phyloP scores from a whole-genome alignment of 108 stramenopile species.

The Conticribra weissflogii region DNA sequence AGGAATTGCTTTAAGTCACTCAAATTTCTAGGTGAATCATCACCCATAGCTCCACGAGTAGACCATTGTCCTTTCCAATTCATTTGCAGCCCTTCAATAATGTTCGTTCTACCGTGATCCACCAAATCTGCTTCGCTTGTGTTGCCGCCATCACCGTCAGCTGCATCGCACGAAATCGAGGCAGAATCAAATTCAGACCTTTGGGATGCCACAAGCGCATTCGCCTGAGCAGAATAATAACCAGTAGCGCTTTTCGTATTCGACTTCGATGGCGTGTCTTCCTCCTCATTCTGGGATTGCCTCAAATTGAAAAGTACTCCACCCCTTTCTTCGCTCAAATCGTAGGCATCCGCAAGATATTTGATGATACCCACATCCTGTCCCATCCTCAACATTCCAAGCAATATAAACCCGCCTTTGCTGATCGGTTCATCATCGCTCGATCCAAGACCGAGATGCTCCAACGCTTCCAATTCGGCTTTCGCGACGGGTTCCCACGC shows the following conservation, averaged over 20 bases:
- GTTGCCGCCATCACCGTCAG: neutral
- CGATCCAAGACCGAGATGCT: conserved; percentile 18
- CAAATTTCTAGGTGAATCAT: neutral
- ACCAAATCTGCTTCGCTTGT: neutral
- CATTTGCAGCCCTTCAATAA: neutral
- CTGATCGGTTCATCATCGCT: conserved; percentile 14
- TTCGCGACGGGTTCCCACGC: conserved; percentile 28
- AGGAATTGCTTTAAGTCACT: too few species aligned
- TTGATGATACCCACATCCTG: conserved; percentile 36
- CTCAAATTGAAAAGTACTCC: conserved; percentile 8
- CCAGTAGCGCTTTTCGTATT: neutral
- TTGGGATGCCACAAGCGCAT: conserved; percentile 1
- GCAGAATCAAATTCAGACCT: neutral
- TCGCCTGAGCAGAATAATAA: conserved; percentile 6
- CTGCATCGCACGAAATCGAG: neutral
- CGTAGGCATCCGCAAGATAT: conserved; percentile 39
- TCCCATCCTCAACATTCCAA: conserved; percentile 42
- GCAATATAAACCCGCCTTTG: conserved; percentile 34
- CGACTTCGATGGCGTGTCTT: neutral
- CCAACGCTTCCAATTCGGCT: conserved; percentile 26
- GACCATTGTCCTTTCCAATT: neutral
- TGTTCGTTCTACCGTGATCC: neutral
- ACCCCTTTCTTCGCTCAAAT: conserved; percentile 20
- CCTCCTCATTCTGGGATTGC: neutral
- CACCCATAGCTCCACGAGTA: neutral